These are phyloP conservation scores for Cochlearia excelsa DNA, from an alignment of 345 rosid species.

Conservation along the genomic window DNA sequence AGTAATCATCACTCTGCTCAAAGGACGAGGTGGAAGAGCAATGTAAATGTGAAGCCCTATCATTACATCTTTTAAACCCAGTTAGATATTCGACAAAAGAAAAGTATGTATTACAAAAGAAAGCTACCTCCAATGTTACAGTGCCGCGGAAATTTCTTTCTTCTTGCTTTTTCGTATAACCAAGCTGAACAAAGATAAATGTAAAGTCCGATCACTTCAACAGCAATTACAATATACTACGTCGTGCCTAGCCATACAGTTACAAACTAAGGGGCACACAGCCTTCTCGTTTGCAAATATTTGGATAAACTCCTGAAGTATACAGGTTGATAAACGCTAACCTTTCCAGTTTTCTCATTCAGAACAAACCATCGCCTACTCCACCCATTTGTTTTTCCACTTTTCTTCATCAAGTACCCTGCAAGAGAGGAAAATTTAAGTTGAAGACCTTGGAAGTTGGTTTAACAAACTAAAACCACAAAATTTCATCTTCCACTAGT, in stretches of 20 bases:
- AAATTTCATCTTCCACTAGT: background rate
- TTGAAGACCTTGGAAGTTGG: constrained; percentile 15
- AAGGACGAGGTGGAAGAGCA: constrained; percentile 7
- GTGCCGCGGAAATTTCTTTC: constrained; percentile 88
- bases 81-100: background rate
- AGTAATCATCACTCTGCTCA: constrained; percentile 3
- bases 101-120: background rate
- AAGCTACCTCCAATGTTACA: constrained; percentile 70
- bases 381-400: constrained; percentile 91
- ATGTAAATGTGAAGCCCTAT: constrained; percentile 5
- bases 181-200: constrained; percentile 52
- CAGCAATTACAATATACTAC: constrained; percentile 9
- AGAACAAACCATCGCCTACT: constrained; percentile 91
- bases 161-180: constrained; percentile 92
- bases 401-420: constrained; percentile 85
- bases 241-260: background rate
- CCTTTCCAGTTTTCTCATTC: constrained; percentile 95
- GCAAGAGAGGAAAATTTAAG: constrained; percentile 21
- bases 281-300: constrained; percentile 9
- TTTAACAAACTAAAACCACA: background rate
- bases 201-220: constrained; percentile 11
- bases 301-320: constrained; percentile 13
- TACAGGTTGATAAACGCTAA: constrained; percentile 22
- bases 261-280: constrained; percentile 1
- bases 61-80: background rate